Evolutionary conservation across 2,329 filamentous ascomycete genomes (phyloP), one percentile per base, ranked within the genome.

Genomic region (Cucurbitaria berberidis): DNA sequence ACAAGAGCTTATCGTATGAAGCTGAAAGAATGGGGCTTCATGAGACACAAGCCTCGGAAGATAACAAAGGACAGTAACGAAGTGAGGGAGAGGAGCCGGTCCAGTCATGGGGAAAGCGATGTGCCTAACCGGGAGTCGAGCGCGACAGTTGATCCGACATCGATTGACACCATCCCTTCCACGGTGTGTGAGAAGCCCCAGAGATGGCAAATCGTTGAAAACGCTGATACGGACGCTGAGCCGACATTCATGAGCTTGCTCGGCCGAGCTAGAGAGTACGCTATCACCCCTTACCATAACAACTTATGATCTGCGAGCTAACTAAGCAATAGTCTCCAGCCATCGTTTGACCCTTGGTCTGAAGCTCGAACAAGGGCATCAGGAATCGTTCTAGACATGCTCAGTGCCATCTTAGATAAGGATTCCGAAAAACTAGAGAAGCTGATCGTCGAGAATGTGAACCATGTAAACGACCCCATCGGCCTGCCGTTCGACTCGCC

Each of bases 1-100:
- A 74, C 69, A 6, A 57, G 72, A 45, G 69, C 72, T 11, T 74
- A 74, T 58, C 66, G 71, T 13, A 72, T 73, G 67, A 74, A 73
- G 47, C 36, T 74, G 34, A 73, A 72, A 53, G 71, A 74, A 49
- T 74, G 71, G 71, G 69, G 70, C 1, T 59, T 68, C 1, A 66
- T 65, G 54, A 67, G 68, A 43, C 59, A 70, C 30, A 61, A 57
- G n/a, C 39, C 52, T 24, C 52, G 58, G 6, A 57, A 45, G 40
- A 36, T 26, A 2, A 45, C 27, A 7, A 53, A 42, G 27, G 41
- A 53, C 24, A 42, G 46, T 18, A 47, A 42, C 26, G 45, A 51
- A 5, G 22, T 38, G 5, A 48, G 32, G 34, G 29, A 43, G 16
- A 24, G 24, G 27, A 51, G 35, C 18, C 41, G 48, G 19, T 35